Base-by-base conservation (phyloP, 2,329 filamentous ascomycete species). In the Aspergillus caelatus region DNA sequence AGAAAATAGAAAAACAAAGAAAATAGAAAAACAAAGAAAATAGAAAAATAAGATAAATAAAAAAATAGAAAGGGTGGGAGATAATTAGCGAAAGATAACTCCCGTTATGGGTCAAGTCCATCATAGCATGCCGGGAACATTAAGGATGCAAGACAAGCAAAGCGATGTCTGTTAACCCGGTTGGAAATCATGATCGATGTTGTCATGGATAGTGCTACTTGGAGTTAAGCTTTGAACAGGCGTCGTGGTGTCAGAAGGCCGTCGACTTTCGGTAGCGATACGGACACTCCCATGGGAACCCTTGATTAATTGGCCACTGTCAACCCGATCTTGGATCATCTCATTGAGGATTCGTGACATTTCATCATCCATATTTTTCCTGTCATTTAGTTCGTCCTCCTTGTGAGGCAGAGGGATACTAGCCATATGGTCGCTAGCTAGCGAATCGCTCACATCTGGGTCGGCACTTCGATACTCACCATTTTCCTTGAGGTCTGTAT, bases 291-390 rank as follows among this genome's bases (percentile, higher is more conserved):
- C 91, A 64, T 89, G 83, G 58, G 81, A 80, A 58, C 89, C 85
- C 71, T 91, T 88, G 34, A 92, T 83, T 26, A 92, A 80, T 60
- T 92, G 88, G 26, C 91, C 92, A 58, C 84, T 88, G 70, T 95
- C 91, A 59, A 96, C 91, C 62, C 91, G 88, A 73, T 94, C 91
- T 74, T 94, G 91, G 64, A 97, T 95, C 94, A 98, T 97, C 79
- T 97, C 93, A 72, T 98, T 94, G 30, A 97, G 85, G 81, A 97
- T 93, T 71, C 89, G 88, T 69, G 92, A 96, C 89, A 97, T 94
- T 78, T 97, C 94, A 70, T 97, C 94, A 71, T 97, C 93, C 39
- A 95, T 91, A 68, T 91, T 92, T 81, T 86, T 84, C 67, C 84
- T 85, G 58, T 84, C 70, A 68, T 76, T 74, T 63, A 77, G 77